phyloP scores from a whole-genome alignment of 192 early-diverging fungal genomes.

The Rhizoclosmatium sp. region DNA sequence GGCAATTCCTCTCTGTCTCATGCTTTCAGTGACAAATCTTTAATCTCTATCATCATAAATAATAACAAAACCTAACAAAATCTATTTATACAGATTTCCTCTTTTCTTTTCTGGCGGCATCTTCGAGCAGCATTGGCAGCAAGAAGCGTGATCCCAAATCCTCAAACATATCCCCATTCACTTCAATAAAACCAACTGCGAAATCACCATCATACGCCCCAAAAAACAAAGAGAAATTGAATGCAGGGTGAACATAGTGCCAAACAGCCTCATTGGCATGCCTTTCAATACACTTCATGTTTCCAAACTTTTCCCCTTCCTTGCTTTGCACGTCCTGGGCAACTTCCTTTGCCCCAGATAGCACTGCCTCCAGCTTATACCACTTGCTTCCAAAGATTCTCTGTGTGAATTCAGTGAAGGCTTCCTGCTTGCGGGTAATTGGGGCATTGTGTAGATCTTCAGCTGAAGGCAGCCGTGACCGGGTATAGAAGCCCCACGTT shows the following conservation, averaged over 20 bases:
- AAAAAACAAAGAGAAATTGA: conserved; percentile 17
- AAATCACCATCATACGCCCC: neutral
- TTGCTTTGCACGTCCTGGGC: neutral
- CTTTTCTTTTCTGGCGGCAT: neutral
- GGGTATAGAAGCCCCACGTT: conserved; percentile 13
- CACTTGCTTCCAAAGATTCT: conserved; percentile 12
- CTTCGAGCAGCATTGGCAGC: conserved; percentile 8
- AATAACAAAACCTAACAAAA: too few relatives aligned
- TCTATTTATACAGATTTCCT: too few relatives aligned
- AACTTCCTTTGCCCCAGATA: conserved; percentile 4
- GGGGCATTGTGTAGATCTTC: neutral
- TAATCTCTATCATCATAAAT: too few relatives aligned
- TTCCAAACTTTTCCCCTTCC: conserved; percentile 10
- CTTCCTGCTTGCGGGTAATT: neutral
- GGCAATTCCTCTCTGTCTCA: conserved; percentile 11
- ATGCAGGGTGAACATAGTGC: conserved; percentile 5
- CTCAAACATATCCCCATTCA: conserved; percentile 24
- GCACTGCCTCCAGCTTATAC: neutral
- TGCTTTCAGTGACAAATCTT: neutral
- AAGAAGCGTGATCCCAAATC: conserved; percentile 21
- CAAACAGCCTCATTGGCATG: conserved; percentile 13
- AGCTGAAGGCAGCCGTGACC: neutral
- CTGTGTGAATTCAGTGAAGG: neutral
- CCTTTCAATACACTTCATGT: neutral
- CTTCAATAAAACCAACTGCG: conserved; percentile 16